These are phyloP conservation scores for Mycena vulgaris DNA, from an alignment of 768 basidiomycete genomes.

Conservation along the genomic window DNA sequence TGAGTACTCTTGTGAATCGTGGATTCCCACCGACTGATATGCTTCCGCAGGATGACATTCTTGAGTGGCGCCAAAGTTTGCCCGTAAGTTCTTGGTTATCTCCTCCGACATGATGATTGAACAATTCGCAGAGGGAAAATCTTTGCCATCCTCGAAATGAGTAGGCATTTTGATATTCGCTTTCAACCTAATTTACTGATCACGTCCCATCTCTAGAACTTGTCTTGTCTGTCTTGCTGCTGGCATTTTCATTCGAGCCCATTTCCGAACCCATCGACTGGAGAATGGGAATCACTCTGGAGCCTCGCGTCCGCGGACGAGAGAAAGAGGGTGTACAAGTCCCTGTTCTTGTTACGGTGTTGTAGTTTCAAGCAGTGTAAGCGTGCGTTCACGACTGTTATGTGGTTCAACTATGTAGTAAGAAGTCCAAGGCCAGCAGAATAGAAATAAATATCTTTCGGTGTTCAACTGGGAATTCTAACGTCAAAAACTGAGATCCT, in stretches of 20 bases:
- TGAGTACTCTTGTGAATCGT: conserved; percentile 42
- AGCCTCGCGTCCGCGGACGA: conserved; percentile 40
- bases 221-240: conserved; percentile 43
- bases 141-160: conserved; percentile 57
- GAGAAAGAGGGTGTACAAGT: conserved; percentile 35
- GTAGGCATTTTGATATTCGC: conserved; percentile 39
- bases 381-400: no score
- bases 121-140: conserved; percentile 49
- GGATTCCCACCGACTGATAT: conserved; percentile 48
- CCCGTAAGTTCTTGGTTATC: conserved; percentile 53
- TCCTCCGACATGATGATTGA: conserved; percentile 30
- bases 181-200: background rate
- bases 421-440: no score
- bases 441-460: no score
- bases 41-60: conserved; percentile 59
- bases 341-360: conserved; percentile 36
- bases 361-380: no score
- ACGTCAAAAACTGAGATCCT: no score
- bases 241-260: conserved; percentile 41
- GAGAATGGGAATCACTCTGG: conserved; percentile 44
- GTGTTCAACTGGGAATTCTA: no score
- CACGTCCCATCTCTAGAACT: conserved; percentile 36
- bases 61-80: conserved; percentile 60
- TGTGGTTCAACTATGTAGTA: background rate
- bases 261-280: conserved; percentile 43